phyloP scores from a whole-genome alignment of 2,329 filamentous ascomycete genomes.

The Zasmidium cellare region DNA sequence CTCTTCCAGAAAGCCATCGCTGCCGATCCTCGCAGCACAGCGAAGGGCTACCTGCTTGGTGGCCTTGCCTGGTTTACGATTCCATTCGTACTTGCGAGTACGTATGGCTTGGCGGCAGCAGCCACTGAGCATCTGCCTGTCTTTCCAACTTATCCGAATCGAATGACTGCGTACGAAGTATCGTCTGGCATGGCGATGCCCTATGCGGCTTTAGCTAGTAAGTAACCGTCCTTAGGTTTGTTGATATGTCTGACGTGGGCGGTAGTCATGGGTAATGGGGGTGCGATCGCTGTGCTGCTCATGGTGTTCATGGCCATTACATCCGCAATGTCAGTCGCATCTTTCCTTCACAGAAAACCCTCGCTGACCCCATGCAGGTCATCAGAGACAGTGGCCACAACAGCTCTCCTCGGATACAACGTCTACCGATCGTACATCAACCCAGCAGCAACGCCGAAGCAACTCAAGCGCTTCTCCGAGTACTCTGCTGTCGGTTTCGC shows the following conservation, averaged over 20 bases:
- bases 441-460: constrained; percentile 31
- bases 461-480: constrained; percentile 38
- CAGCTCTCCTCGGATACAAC: constrained; percentile 42
- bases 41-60: constrained; percentile 40
- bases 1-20: constrained; percentile 42
- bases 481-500: constrained; percentile 37
- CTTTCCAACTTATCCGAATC: constrained; percentile 64
- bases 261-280: constrained; percentile 72
- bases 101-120: constrained; percentile 39
- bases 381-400: constrained; percentile 47
- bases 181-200: constrained; percentile 79
- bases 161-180: constrained; percentile 72
- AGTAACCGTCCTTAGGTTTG: background rate
- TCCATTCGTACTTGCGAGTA: constrained; percentile 48
- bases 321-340: constrained; percentile 33
- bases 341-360: too few species aligned
- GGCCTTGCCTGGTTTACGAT: constrained; percentile 51
- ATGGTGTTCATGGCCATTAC: constrained; percentile 47
- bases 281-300: constrained; percentile 72
- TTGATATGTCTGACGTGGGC: background rate
- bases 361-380: constrained; percentile 16
- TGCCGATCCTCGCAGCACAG: constrained; percentile 36
- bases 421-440: constrained; percentile 43
- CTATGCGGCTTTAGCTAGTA: constrained; percentile 68
- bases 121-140: constrained; percentile 23